Base-by-base conservation (phyloP, 495 filamentous ascomycete species). In the Margaritispora aquatica region DNA sequence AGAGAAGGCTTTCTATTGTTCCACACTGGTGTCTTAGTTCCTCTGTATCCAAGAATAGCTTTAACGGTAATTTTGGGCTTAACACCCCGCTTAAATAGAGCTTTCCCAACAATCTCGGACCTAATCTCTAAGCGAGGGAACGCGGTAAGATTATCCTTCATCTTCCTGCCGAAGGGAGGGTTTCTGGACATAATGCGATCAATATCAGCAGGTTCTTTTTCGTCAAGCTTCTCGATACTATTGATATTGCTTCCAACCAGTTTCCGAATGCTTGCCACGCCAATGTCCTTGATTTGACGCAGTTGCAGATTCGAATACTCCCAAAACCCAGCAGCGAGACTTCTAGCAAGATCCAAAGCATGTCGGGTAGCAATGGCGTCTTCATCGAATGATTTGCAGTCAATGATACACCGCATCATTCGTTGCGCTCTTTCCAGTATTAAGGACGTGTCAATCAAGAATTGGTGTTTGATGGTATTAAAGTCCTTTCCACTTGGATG, bases 281-380 rank as follows among this genome's bases (percentile, higher is more conserved):
- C 95, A 50, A 96, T 80, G n/a, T 85, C 81, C 2, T 88, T 85
- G 9, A 98, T 79, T 66, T 98, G 94, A 56, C 88, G 92, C 69
- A 98, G 81, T 56, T 97, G 89, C 19, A 86, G 77, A 1, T 90
- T 84, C 0, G 87, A 90, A 31, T 87, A 82, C 60, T 97, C 95
- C 95, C 95, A 97, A 2, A 84, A 87, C 58, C 81, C 83, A 11
- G 90, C 91, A 26, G 81, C 79, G 41, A 97, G 77, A 57, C 89
- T 89, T 58, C 95, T 77, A 7, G 84, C 79, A 20, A 97, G 78
- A 66, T 95, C 89, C 17, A 97, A 75, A 11, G 89, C 88, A 59
- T 85, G 87, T 49, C 80, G 80, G 10, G 81, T 79, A 10, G 84
- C 74, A 2, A 87, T 65, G 0, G 88, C 84, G 65, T 96, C 91